Evolutionary conservation across 805 yeast genomes (phyloP), one percentile per base, ranked within the genome.

Genomic region (Saturnispora sanitii): DNA sequence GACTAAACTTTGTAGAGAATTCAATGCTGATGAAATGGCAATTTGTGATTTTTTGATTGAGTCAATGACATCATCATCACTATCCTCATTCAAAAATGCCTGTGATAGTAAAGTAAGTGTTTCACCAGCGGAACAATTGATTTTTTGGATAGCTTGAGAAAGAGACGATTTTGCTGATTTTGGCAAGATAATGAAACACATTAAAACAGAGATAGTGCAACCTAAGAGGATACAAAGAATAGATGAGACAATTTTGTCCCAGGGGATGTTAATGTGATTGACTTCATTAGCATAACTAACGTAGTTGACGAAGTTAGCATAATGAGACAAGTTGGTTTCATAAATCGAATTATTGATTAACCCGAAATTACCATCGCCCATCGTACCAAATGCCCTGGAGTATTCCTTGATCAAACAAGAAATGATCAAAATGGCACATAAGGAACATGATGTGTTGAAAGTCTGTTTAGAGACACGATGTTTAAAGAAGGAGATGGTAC

Each of bases 401-500:
- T 35, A 45, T 51, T 84, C 94, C 53, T 80, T 79, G 13, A 82
- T 74, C 42, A 84, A 68, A 44, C 83, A 77, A 0, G 86, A 71
- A 3, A 83, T 77, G 19, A 83, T 61, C 3, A 82, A 71, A 38
- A 83, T 82, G 6, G 83, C 75, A 2, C 88, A 83, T 36, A 83
- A 61, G 0, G 87, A 77, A 51, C 92, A 81, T 0, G 94, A 90
- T 11, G 90, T 82, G 50, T 81, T 82, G 59, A 83, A 84, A 0
- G 82, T 79, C 16, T 73, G 79, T 51, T 72, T 75, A 49, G 72
- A 70, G 40, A 83, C 73, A 44, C 71, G 67, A 51, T 79, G 85
- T 48, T 85, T 84, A 65, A 75, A 67, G 50, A 68, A 79, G 1
- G 92, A 81, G 22, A 85, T 70, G 13, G 71, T 46, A 0, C 92